Evolutionary conservation across 257 asterid species (phyloP).

Genomic region (Leonotis leonurus): DNA sequence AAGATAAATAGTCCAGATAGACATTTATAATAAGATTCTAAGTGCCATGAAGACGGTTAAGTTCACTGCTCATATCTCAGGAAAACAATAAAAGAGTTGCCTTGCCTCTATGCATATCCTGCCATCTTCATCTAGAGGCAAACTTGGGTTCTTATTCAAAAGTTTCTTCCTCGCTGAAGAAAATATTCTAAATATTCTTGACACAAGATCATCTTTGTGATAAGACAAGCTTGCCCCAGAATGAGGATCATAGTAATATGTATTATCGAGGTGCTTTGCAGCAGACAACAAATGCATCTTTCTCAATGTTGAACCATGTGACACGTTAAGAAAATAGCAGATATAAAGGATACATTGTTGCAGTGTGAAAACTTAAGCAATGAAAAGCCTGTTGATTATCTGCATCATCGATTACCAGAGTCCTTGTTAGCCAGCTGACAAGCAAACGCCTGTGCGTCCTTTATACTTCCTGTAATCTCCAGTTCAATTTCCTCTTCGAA

Average conservation of each 20-base stretch:
- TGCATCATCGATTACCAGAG: conserved; percentile 37
- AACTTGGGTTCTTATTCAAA: neutral
- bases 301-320: neutral
- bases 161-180: neutral
- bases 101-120: neutral
- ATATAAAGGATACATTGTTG: neutral
- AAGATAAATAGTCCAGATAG: too few species aligned
- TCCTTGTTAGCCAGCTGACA: conserved; percentile 83
- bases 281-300: neutral
- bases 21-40: too few species aligned
- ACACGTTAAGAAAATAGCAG: neutral
- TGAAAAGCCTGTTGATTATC: neutral
- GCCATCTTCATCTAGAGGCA: conserved; percentile 8
- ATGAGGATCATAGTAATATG: neutral
- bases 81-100: too few species aligned
- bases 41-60: neutral
- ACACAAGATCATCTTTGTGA: neutral
- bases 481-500: conserved; percentile 83
- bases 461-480: conserved; percentile 79
- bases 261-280: too few species aligned
- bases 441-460: conserved; percentile 84
- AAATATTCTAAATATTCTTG: neutral
- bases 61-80: neutral
- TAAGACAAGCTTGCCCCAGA: neutral
- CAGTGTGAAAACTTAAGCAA: conserved; percentile 1